Base-by-base conservation (phyloP, 2,329 filamentous ascomycete species). In the Trichophaea hybrida region DNA sequence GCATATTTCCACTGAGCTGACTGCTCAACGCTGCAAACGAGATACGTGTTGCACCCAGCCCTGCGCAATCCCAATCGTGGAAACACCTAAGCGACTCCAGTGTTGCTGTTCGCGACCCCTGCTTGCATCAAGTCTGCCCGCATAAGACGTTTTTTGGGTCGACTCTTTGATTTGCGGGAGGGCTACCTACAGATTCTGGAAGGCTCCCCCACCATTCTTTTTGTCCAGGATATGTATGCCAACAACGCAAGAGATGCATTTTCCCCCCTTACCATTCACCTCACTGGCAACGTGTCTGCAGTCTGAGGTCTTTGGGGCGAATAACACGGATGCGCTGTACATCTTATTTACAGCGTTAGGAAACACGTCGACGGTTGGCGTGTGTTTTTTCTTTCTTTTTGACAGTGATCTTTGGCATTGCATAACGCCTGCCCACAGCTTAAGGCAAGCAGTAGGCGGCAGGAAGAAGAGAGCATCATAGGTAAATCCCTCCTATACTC, bases 81-180 rank as follows among this genome's bases (percentile, higher is more conserved):
- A 50, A 24, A 24, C n/a, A 24, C n/a, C n/a, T 54, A 54, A 37
- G 51, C 51, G 51, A 54, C 51, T 54, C 51, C 51, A 54, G 24
- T 54, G 3, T n/a, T 40, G 10, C 34, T 54, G 51, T 32, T 54
- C 31, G n/a, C 51, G 10, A 37, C n/a, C 51, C 51, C 51, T 54
- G 51, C 35, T 13, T 31, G 31, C 32, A 13, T 8, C 13, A 38
- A 54, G 24, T n/a, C 24, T 7, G 32, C 31, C 13, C 5, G 12
- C 10, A 8, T n/a, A 54, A 13, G 35, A 40, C 17, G n/a, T 15
- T 12, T 50, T 15, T 31, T 50, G 46, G 46, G 46, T 13, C 46
- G 46, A 12, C 46, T 13, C 12, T 13, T 4, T 13, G 12, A 35
- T 54, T 38, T 37, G 51, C 50, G 12, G 15, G 24, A n/a, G 24